A percentile compares a stretch with the other conserved stretches of the same genome.
These are phyloP conservation scores for Dothiorella sarmentorum DNA, from an alignment of 2,329 filamentous ascomycete genomes.

Conservation along the genomic window DNA sequence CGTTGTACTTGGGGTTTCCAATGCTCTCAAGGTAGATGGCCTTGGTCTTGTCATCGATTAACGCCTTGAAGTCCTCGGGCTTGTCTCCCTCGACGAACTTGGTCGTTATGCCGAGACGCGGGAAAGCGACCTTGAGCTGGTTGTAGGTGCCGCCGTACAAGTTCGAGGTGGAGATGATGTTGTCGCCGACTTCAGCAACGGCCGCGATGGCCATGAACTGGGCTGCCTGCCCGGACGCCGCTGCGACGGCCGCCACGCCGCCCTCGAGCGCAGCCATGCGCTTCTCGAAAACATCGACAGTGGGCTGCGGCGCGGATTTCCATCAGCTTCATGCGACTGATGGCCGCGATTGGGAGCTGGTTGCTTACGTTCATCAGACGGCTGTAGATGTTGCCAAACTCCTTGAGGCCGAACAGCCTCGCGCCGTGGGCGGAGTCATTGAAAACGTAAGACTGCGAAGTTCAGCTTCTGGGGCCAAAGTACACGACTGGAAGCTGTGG, in stretches of 20 bases:
- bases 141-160: slow-evolving; percentile 96
- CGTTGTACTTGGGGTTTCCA: slow-evolving; percentile 89
- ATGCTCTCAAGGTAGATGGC: slow-evolving; percentile 89
- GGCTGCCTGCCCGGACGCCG: slow-evolving; percentile 82
- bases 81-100: slow-evolving; percentile 85
- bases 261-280: slow-evolving; percentile 93
- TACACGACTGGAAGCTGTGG: background rate
- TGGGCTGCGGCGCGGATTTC: slow-evolving; percentile 58
- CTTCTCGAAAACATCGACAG: slow-evolving; percentile 94
- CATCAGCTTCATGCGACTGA: background rate
- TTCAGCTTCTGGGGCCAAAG: background rate
- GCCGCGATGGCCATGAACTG: slow-evolving; percentile 87
- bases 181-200: slow-evolving; percentile 84
- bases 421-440: slow-evolving; percentile 95
- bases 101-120: slow-evolving; percentile 80
- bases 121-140: slow-evolving; percentile 88
- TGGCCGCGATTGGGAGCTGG: background rate
- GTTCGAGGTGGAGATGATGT: slow-evolving; percentile 87
- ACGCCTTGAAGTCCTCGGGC: slow-evolving; percentile 71
- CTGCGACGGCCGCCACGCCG: slow-evolving; percentile 79
- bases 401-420: slow-evolving; percentile 91
- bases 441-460: slow-evolving; percentile 74
- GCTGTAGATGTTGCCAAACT: slow-evolving; percentile 96
- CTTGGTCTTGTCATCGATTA: slow-evolving; percentile 92
- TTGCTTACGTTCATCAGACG: slow-evolving; percentile 82